Base-by-base conservation (phyloP, 139 green algal genomes). In the Raphidocelis subcapitata region DNA sequence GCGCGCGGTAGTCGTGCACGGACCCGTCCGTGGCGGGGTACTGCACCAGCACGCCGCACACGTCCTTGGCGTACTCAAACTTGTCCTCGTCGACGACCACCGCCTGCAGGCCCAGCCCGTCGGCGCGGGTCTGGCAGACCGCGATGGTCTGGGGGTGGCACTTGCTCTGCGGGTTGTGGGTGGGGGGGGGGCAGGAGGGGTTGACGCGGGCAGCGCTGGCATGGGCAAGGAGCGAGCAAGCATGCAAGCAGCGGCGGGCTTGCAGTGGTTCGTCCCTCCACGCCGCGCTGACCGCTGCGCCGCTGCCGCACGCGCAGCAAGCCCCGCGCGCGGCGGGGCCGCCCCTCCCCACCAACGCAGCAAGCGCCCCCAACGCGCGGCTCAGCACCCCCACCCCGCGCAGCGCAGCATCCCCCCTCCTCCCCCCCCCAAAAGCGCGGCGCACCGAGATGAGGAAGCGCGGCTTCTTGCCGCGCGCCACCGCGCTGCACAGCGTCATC, bases 91-190 rank as follows among this genome's bases (percentile, higher is more conserved):
- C 83, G 29, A 71, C 56, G 35, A 97, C 91, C 59, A 93, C 85
- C 8, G 94, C 84, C 76, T 94, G 74, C 55, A 99, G 83, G 33
- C 96, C 96, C 75, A 99, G 89, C 2, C 94, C 96, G n/a, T 96
- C 87, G 2, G 96, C 96, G 29, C 96, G 89, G 1, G 96, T 96
- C 81, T 94, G 69, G 75, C 91, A 95, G 73, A 99, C 92, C 14
- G 87, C 92, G 67, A 99, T 98, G 29, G 95, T 99, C 89, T 99
- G 96, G n/a, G 96, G 96, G 89, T 98, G 95, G 83, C 93, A 98
- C 81, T 94, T 96, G 86, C 85, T 81, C 89, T 94, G 77, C 81
- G 78, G 12, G n/a, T n/a, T n/a, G n/a, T n/a, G n/a, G n/a, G n/a
- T n/a, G n/a, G n/a, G n/a, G n/a, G n/a, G n/a, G n/a, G n/a, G n/a